Evolutionary conservation across 2,329 filamentous ascomycete genomes (phyloP).

Genomic region (Lecanosticta acicola): DNA sequence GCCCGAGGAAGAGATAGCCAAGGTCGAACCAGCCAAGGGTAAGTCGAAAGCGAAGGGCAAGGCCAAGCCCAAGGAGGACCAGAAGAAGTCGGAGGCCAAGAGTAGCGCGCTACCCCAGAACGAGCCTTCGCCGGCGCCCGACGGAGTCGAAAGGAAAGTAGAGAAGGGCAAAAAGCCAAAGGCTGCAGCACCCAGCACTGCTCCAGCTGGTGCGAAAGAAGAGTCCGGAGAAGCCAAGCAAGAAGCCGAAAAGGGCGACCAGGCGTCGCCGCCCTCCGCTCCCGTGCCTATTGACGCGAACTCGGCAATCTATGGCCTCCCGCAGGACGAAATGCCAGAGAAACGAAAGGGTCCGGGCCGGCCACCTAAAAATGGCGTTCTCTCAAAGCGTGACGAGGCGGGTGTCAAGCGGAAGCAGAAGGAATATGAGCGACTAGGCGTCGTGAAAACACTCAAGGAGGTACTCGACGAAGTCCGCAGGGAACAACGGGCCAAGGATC

Average conservation of each 20-base stretch:
- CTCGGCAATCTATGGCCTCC: constrained; percentile 29
- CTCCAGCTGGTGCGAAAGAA: constrained; percentile 3
- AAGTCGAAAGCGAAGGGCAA: constrained; percentile 15
- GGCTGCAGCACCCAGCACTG: constrained; percentile 8
- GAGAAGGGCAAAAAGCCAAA: constrained; percentile 23
- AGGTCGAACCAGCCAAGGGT: constrained; percentile 10
- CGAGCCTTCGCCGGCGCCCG: neutral
- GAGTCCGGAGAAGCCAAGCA: constrained; percentile 5
- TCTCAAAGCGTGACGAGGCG: constrained; percentile 65
- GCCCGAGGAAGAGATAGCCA: too few relatives aligned
- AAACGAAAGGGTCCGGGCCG: constrained; percentile 73
- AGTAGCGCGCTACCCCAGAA: constrained; percentile 7
- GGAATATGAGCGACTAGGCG: constrained; percentile 33
- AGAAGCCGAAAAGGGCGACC: constrained; percentile 3
- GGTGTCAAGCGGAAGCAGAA: constrained; percentile 32
- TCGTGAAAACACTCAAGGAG: constrained; percentile 26
- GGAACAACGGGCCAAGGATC: constrained; percentile 34
- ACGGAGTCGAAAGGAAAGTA: constrained; percentile 15
- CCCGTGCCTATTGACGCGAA: constrained; percentile 24
- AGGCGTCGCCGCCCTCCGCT: constrained; percentile 14
- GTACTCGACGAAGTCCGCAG: constrained; percentile 31
- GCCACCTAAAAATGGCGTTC: constrained; percentile 75
- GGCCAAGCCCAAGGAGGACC: constrained; percentile 2
- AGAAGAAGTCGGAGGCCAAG: constrained; percentile 1
- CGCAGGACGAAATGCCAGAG: constrained; percentile 42